These are phyloP conservation scores for Rhizopogon vinicolor DNA, from an alignment of 768 basidiomycete species.

Conservation along the genomic window DNA sequence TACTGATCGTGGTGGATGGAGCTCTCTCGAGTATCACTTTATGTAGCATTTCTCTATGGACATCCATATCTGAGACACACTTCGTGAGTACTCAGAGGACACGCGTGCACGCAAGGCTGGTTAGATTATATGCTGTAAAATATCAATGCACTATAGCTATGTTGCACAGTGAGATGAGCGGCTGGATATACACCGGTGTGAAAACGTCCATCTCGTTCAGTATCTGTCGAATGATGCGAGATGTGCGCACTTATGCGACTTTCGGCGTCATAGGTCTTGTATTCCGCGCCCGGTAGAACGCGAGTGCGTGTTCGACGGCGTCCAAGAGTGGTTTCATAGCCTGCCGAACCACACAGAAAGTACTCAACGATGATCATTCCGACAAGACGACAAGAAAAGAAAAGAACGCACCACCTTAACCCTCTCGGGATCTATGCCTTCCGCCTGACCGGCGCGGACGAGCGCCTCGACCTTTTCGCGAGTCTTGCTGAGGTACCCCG, in stretches of 20 bases:
- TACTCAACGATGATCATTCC: background rate
- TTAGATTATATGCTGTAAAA: constrained; percentile 4
- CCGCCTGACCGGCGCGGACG: constrained; percentile 53
- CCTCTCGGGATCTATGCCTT: constrained; percentile 56
- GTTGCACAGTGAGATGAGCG: background rate
- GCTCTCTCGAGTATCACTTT: background rate
- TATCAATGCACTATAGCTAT: constrained; percentile 1
- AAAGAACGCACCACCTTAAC: constrained; percentile 57
- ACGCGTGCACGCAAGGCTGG: background rate
- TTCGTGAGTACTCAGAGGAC: background rate
- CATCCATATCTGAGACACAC: background rate
- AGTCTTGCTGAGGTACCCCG: constrained; percentile 72
- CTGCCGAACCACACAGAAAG: constrained; percentile 29
- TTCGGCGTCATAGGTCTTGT: constrained; percentile 12
- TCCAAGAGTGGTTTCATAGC: constrained; percentile 73
- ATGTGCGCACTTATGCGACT: background rate
- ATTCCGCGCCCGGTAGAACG: constrained; percentile 45
- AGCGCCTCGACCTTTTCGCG: constrained; percentile 79
- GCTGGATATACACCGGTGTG: background rate
- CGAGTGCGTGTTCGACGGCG: constrained; percentile 69
- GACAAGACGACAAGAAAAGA: background rate
- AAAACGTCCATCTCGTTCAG: too few species aligned
- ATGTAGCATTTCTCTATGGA: too few species aligned
- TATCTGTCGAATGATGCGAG: too few species aligned
- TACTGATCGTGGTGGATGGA: constrained; percentile 12